Evolutionary conservation across 306 rosid species (phyloP).

Genomic region (Vigna mungo): DNA sequence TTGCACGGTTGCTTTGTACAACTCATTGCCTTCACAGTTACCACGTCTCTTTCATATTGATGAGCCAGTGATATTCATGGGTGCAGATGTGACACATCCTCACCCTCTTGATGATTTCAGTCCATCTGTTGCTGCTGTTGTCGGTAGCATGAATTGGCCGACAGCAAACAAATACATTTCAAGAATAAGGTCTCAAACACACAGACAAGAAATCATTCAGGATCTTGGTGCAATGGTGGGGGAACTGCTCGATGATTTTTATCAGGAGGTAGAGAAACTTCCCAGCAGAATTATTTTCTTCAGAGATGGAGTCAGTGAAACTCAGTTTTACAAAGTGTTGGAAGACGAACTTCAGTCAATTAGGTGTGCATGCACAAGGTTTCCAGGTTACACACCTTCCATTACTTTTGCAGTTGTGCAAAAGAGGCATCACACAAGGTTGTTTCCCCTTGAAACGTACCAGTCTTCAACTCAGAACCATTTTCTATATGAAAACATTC

Average conservation of each 20-base stretch:
- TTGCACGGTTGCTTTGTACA: conserved; percentile 90
- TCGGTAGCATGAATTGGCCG: conserved; percentile 99
- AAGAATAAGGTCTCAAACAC: conserved; percentile 98
- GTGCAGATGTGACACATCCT: conserved; percentile 98
- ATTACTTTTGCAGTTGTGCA: conserved; percentile 93
- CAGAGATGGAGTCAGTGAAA: conserved; percentile 97
- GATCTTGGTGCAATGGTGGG: conserved; percentile 88
- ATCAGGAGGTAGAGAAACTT: conserved; percentile 75
- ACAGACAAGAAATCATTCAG: conserved; percentile 88
- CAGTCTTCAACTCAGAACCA: conserved; percentile 62
- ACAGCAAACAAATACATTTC: conserved; percentile 94
- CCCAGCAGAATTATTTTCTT: conserved; percentile 88
- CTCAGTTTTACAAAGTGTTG: conserved; percentile 84
- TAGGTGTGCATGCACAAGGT: conserved; percentile 70
- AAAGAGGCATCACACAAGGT: conserved; percentile 95
- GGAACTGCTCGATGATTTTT: conserved; percentile 84
- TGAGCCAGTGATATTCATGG: conserved; percentile 92
- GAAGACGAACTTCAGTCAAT: conserved; percentile 87
- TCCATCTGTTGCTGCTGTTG: conserved; percentile 98
- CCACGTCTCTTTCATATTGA: conserved; percentile 70
- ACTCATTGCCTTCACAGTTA: conserved; percentile 85
- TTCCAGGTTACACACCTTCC: conserved; percentile 67
- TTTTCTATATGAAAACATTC: conserved; percentile 69
- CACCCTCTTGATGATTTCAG: conserved; percentile 98
- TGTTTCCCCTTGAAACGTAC: conserved; percentile 76